phyloP scores from a whole-genome alignment of 2,329 filamentous ascomycete genomes.

The Phialocephala subalpina region DNA sequence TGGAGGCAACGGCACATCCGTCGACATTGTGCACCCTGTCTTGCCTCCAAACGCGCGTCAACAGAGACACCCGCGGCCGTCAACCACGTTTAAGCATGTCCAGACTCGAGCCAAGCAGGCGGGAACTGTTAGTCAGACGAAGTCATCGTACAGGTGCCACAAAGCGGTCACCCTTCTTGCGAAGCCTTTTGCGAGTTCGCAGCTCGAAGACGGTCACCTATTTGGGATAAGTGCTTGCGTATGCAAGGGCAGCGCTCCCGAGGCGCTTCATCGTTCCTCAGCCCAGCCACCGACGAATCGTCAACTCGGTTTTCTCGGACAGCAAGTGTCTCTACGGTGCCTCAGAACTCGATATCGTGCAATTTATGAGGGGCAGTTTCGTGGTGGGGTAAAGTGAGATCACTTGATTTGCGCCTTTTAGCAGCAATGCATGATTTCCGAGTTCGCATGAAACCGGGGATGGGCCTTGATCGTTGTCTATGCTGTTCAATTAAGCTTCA shows the following conservation, averaged over 20 bases:
- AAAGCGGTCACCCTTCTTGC: background rate
- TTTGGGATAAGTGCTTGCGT: conserved; percentile 29
- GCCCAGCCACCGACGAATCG: conserved; percentile 26
- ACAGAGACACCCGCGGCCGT: conserved; percentile 14
- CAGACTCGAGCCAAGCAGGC: conserved; percentile 35
- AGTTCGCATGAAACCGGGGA: conserved; percentile 25
- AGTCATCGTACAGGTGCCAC: conserved; percentile 3
- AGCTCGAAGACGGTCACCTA: conserved; percentile 6
- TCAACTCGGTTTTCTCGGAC: conserved; percentile 24
- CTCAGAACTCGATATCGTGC: conserved; percentile 23
- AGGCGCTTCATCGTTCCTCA: conserved; percentile 13
- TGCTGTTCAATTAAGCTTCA: conserved; percentile 33
- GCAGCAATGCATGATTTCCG: conserved; percentile 26
- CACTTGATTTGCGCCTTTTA: conserved; percentile 23
- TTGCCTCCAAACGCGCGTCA: conserved; percentile 35
- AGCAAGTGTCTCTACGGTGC: conserved; percentile 32
- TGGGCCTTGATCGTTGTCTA: conserved; percentile 9
- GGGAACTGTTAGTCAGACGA: background rate
- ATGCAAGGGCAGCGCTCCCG: conserved; percentile 29
- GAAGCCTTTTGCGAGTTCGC: background rate
- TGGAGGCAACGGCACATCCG: conserved; percentile 26
- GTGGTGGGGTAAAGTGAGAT: conserved; percentile 33
- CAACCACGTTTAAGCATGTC: conserved; percentile 18
- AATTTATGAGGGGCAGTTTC: conserved; percentile 35
- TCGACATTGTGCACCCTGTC: conserved; percentile 18